Evolutionary conservation across 306 rosid species (phyloP).

Genomic region (Senna tora): DNA sequence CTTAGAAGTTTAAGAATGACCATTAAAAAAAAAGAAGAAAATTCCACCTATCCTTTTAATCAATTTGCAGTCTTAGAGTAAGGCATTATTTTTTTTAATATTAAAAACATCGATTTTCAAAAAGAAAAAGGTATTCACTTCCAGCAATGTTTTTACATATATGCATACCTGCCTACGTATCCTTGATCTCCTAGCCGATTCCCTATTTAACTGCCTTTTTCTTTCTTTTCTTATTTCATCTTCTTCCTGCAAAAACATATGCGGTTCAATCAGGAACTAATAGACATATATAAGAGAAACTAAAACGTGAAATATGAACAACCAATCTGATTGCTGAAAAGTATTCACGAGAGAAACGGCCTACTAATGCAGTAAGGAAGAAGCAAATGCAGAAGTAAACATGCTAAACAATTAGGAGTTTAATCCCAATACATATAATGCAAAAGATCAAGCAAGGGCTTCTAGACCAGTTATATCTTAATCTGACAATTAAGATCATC

Average conservation of each 20-base stretch:
- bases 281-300: constrained; percentile 14
- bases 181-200: constrained; percentile 71
- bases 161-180: constrained; percentile 52
- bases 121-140: neutral
- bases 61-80: constrained; percentile 14
- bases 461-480: neutral
- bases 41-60: constrained; percentile 7
- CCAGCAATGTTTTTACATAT: constrained; percentile 15
- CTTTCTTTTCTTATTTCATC: constrained; percentile 54
- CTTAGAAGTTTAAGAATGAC: constrained; percentile 5
- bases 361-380: constrained; percentile 22
- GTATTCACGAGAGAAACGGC: constrained; percentile 1
- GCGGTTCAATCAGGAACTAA: constrained; percentile 19
- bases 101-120: neutral
- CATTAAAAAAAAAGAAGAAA: constrained; percentile 17
- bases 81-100: neutral
- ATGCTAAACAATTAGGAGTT: too few relatives aligned
- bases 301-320: constrained; percentile 9
- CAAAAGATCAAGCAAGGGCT: neutral
- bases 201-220: constrained; percentile 62
- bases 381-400: constrained; percentile 5
- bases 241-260: constrained; percentile 52
- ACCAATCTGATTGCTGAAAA: constrained; percentile 21
- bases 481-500: constrained; percentile 5
- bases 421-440: neutral